Conservation (phyloP, 306 rosid genomes). For the Citrullus amarus region DNA sequence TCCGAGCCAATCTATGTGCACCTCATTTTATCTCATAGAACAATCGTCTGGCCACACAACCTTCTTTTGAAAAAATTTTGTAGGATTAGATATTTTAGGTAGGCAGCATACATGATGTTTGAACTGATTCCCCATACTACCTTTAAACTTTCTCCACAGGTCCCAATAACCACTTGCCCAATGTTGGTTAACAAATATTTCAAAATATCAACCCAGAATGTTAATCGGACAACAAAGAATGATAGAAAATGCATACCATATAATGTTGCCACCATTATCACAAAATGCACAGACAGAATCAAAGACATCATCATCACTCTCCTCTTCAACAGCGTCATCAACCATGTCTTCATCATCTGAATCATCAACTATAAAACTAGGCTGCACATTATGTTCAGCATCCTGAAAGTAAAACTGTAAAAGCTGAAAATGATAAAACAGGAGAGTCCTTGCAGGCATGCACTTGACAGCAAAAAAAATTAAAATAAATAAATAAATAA, state of each 20-base stretch:
- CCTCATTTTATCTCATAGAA: background rate
- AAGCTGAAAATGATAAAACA: slow-evolving; percentile 8
- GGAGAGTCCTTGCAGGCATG: background rate
- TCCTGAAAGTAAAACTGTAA: slow-evolving; percentile 31
- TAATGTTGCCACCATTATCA: slow-evolving; percentile 73
- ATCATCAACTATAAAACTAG: slow-evolving; percentile 65
- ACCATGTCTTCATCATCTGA: slow-evolving; percentile 33
- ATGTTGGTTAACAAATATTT: background rate
- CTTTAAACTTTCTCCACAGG: background rate
- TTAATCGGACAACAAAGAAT: background rate
- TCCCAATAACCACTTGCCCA: background rate
- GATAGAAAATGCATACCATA: slow-evolving; percentile 38
- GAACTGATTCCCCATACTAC: background rate
- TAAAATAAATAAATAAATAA: no score
- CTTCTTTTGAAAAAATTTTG: background rate
- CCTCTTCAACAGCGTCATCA: slow-evolving; percentile 40
- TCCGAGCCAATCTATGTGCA: background rate
- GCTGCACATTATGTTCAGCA: slow-evolving; percentile 33
- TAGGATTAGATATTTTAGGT: background rate
- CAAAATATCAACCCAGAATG: background rate
- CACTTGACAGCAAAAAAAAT: background rate
- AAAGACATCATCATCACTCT: slow-evolving; percentile 50
- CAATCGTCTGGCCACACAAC: background rate
- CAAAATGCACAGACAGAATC: slow-evolving; percentile 83
- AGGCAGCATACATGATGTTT: background rate